Evolutionary conservation across 2,329 filamentous ascomycete species (phyloP).

Genomic region (Alternaria ethzedia): DNA sequence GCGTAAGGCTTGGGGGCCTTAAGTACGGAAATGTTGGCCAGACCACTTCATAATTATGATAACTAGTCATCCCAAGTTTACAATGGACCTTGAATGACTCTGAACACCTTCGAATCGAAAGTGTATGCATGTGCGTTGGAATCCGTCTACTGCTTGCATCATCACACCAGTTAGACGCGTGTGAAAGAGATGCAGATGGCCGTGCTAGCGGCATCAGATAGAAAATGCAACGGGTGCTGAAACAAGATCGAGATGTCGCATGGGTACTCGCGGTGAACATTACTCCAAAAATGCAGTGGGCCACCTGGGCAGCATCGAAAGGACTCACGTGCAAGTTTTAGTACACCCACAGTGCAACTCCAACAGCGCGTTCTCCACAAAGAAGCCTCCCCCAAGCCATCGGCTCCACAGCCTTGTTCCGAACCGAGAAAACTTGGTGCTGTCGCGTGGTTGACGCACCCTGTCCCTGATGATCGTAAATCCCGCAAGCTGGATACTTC

Average conservation of each 20-base stretch:
- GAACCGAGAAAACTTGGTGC: not conserved
- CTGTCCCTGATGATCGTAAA: conserved; percentile 3
- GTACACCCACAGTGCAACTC: not conserved
- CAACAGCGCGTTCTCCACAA: conserved; percentile 6
- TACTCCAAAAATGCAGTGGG: not conserved
- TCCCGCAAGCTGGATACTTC: not conserved
- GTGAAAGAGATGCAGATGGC: not conserved
- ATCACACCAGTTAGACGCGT: not conserved
- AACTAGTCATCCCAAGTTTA: not conserved
- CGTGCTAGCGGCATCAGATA: not conserved
- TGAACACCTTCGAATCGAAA: not conserved
- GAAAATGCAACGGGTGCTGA: not conserved
- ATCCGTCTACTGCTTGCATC: not conserved
- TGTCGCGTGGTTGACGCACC: conserved; percentile 1
- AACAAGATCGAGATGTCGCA: not conserved
- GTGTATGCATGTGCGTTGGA: not conserved
- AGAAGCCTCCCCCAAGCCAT: not conserved
- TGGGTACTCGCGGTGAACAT: not conserved
- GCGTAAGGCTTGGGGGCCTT: not conserved
- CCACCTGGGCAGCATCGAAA: not conserved
- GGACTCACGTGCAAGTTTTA: not conserved
- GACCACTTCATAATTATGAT: not conserved
- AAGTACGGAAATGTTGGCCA: not conserved
- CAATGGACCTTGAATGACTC: not conserved
- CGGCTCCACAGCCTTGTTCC: conserved; percentile 8